Percentiles rank a stretch among this genome's conserved stretches.
Evolutionary conservation across 2,329 filamentous ascomycete genomes (phyloP).

Genomic region (Pseudonectria foliicola): DNA sequence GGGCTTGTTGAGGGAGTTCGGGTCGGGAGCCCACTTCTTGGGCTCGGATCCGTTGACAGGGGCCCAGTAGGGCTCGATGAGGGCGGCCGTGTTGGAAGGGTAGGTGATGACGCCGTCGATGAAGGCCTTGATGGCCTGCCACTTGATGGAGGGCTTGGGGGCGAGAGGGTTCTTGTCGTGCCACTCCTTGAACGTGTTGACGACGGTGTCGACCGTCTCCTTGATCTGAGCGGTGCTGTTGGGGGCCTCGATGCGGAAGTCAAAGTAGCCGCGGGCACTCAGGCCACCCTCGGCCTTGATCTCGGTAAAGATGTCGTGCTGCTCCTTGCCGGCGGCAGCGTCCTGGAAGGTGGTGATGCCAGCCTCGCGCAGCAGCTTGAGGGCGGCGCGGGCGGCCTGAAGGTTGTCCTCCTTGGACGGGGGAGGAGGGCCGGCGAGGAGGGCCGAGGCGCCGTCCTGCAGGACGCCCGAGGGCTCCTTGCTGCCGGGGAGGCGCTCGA

Average conservation of each 20-base stretch:
- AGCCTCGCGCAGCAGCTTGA: conserved; percentile 20
- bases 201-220: conserved; percentile 8
- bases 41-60: conserved; percentile 13
- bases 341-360: conserved; percentile 23
- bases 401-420: conserved; percentile 14
- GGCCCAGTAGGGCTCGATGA: conserved; percentile 19
- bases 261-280: conserved; percentile 19
- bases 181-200: conserved; percentile 3
- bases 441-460: conserved; percentile 13
- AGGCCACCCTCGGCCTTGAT: conserved; percentile 16
- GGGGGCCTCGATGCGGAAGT: conserved; percentile 20
- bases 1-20: conserved; percentile 16
- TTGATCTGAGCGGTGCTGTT: conserved; percentile 6
- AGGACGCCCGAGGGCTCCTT: conserved; percentile 20
- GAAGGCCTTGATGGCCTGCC: conserved; percentile 22
- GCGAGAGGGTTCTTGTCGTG: conserved; percentile 10
- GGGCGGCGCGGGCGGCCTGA: conserved; percentile 15
- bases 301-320: conserved; percentile 11
- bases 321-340: conserved; percentile 9
- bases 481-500: conserved; percentile 18
- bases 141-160: conserved; percentile 17
- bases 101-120: conserved; percentile 23
- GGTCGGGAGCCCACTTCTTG: conserved; percentile 13
- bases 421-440: conserved; percentile 14
- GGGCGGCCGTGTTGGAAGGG: conserved; percentile 20